phyloP scores from a whole-genome alignment of 2,329 filamentous ascomycete genomes.

The Neospermospora avenae region DNA sequence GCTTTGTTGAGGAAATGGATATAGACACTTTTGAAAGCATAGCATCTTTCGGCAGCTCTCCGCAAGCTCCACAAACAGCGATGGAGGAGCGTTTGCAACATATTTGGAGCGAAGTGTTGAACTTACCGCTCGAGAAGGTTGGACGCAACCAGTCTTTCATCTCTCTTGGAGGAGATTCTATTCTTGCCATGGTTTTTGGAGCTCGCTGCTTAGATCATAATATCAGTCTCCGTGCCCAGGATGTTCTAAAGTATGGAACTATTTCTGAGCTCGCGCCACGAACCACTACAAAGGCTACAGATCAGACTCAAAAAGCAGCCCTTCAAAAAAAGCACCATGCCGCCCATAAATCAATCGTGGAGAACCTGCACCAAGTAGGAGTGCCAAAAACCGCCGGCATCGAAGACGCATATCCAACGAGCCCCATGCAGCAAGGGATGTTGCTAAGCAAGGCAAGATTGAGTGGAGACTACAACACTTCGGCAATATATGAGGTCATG shows the following conservation, averaged over 20 bases:
- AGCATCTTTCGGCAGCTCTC: background rate
- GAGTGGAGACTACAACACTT: background rate
- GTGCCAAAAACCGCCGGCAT: background rate
- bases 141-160: slow-evolving; percentile 18
- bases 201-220: slow-evolving; percentile 10
- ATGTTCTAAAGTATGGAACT: slow-evolving; percentile 22
- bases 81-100: slow-evolving; percentile 1
- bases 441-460: slow-evolving; percentile 4
- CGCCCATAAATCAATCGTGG: background rate
- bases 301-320: background rate
- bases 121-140: slow-evolving; percentile 8
- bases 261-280: slow-evolving; percentile 14
- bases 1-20: background rate
- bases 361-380: background rate
- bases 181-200: slow-evolving; percentile 26
- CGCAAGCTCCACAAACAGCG: background rate
- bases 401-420: slow-evolving; percentile 15
- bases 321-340: no score
- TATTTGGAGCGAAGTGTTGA: background rate
- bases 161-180: slow-evolving; percentile 24
- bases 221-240: slow-evolving; percentile 18
- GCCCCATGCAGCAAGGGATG: slow-evolving; percentile 18
- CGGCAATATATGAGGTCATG: background rate
- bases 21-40: slow-evolving; percentile 1
- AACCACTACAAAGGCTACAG: background rate